phyloP scores from a whole-genome alignment of 257 asterid species.

The Nemophila menziesii region DNA sequence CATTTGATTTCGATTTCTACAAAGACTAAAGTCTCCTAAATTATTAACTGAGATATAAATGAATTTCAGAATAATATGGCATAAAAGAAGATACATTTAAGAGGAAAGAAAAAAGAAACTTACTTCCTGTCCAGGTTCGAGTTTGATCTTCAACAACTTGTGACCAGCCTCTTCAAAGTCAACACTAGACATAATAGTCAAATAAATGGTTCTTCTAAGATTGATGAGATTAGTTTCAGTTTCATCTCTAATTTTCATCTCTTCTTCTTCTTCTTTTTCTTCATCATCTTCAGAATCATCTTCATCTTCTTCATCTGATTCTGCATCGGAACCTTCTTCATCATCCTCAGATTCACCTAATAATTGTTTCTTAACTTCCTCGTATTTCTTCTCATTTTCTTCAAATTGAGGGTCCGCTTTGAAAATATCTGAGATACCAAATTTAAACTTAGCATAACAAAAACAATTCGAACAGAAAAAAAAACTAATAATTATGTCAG shows the following conservation, averaged over 20 bases:
- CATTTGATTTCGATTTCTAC: too few relatives aligned
- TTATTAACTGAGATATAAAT: too few relatives aligned
- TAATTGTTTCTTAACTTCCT: conserved; percentile 76
- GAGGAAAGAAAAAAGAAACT: conserved; percentile 7
- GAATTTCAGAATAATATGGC: too few relatives aligned
- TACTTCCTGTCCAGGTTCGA: conserved; percentile 98
- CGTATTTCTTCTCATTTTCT: conserved; percentile 71
- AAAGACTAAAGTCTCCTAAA: too few relatives aligned
- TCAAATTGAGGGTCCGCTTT: conserved; percentile 73
- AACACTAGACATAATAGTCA: conserved; percentile 94
- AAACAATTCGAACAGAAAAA: too few relatives aligned
- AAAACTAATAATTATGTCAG: too few relatives aligned
- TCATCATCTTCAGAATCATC: conserved; percentile 78
- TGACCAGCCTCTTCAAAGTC: conserved; percentile 97
- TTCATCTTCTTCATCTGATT: conserved; percentile 51
- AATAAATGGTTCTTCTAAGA: conserved; percentile 79
- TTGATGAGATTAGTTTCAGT: conserved; percentile 85
- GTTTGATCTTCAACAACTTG: conserved; percentile 67
- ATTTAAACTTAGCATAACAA: background rate
- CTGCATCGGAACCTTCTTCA: conserved; percentile 55
- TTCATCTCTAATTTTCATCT: conserved; percentile 77
- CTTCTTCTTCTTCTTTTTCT: too few relatives aligned
- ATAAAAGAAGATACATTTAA: conserved; percentile 1
- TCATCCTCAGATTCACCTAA: conserved; percentile 88
- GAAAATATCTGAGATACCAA: conserved; percentile 52